These are phyloP conservation scores for Tolypocladium album DNA, from an alignment of 2,329 filamentous ascomycete species.

Conservation along the genomic window DNA sequence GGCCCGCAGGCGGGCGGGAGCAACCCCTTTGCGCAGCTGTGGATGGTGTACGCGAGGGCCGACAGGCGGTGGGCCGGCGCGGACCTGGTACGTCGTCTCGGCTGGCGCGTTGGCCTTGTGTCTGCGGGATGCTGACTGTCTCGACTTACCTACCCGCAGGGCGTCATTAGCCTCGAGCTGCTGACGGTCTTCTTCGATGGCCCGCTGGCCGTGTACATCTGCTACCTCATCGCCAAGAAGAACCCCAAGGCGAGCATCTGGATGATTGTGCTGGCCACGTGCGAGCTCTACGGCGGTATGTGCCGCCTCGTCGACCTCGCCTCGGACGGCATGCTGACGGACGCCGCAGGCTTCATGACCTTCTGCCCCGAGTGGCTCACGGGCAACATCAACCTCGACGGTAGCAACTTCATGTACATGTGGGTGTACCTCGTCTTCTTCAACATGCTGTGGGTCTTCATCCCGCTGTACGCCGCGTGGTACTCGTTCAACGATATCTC, in stretches of 20 bases:
- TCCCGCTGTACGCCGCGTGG: constrained; percentile 49
- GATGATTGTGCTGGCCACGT: constrained; percentile 55
- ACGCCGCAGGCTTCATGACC: constrained; percentile 52
- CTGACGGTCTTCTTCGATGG: constrained; percentile 54
- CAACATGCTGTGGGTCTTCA: constrained; percentile 56
- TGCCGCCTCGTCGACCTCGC: not conserved
- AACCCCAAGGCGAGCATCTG: constrained; percentile 45
- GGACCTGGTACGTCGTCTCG: constrained; percentile 35
- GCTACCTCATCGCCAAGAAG: constrained; percentile 46
- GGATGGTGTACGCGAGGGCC: constrained; percentile 59
- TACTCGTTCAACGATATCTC: constrained; percentile 44
- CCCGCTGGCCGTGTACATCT: constrained; percentile 47
- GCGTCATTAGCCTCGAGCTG: constrained; percentile 53
- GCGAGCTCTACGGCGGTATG: constrained; percentile 54
- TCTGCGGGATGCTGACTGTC: not conserved
- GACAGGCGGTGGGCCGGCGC: constrained; percentile 54
- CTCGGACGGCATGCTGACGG: not conserved
- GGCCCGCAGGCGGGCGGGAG: constrained; percentile 46
- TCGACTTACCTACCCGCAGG: constrained; percentile 16
- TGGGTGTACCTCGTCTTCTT: constrained; percentile 62
- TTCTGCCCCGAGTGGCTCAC: constrained; percentile 61
- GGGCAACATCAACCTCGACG: constrained; percentile 50
- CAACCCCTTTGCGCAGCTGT: constrained; percentile 46
- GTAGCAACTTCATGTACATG: constrained; percentile 56
- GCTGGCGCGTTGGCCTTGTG: not conserved